Evolutionary conservation across 1,139 yeast genomes (phyloP).

Genomic region (Taphrina sp.): DNA sequence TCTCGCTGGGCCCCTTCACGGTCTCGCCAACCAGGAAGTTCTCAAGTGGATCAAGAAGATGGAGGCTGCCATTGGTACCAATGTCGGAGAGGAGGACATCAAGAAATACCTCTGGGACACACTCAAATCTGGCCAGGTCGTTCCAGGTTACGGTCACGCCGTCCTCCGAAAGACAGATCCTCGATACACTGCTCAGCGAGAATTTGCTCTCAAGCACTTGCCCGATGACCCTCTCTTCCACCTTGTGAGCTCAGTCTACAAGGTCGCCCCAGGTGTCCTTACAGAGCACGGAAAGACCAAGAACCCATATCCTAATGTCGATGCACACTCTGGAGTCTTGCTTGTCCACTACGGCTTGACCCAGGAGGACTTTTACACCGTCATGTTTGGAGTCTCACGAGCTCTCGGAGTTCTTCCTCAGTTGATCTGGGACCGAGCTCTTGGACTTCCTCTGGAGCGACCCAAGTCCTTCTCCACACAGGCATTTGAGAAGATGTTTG

Average conservation of each 20-base stretch:
- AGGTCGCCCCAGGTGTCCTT: constrained; percentile 92
- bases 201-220: constrained; percentile 73
- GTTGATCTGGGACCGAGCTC: constrained; percentile 59
- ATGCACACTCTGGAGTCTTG: constrained; percentile 94
- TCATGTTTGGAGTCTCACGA: constrained; percentile 95
- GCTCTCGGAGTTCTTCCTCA: constrained; percentile 72
- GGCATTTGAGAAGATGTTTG: constrained; percentile 47
- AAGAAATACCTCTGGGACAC: constrained; percentile 90
- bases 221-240: constrained; percentile 56
- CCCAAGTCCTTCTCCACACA: constrained; percentile 56
- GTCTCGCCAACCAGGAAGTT: constrained; percentile 97
- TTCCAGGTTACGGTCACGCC: constrained; percentile 98
- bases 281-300: constrained; percentile 97
- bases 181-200: constrained; percentile 95
- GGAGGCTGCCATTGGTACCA: constrained; percentile 71
- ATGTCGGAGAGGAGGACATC: constrained; percentile 68
- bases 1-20: constrained; percentile 97
- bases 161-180: constrained; percentile 97
- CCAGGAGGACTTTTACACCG: constrained; percentile 95
- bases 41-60: constrained; percentile 87
- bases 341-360: constrained; percentile 96
- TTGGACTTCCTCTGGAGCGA: constrained; percentile 62
- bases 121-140: constrained; percentile 87
- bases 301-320: constrained; percentile 99
- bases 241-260: constrained; percentile 84